phyloP scores from a whole-genome alignment of 768 basidiomycete genomes.

The Boletus sp. region DNA sequence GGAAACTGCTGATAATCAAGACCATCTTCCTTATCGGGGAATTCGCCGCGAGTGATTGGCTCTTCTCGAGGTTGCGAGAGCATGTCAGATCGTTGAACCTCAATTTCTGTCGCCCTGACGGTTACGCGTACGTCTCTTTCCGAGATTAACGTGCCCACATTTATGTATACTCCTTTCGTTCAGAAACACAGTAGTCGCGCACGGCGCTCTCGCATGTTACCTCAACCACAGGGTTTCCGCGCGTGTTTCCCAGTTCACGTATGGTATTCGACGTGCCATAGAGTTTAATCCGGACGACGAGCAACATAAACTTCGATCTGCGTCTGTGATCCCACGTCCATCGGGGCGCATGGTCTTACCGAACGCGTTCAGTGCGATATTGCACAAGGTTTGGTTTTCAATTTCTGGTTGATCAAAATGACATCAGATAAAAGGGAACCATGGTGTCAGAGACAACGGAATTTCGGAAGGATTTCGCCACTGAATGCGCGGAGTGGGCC shows the following conservation, averaged over 20 bases:
- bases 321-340: conserved; percentile 29
- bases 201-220: conserved; percentile 43
- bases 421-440: conserved; percentile 20
- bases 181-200: conserved; percentile 44
- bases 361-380: conserved; percentile 30
- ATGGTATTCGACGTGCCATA: conserved; percentile 33
- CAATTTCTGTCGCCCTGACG: conserved; percentile 48
- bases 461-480: conserved; percentile 31
- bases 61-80: conserved; percentile 32
- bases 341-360: conserved; percentile 31
- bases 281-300: conserved; percentile 28
- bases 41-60: conserved; percentile 43
- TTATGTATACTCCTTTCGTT: neutral
- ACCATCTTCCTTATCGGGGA: conserved; percentile 42
- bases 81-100: conserved; percentile 34
- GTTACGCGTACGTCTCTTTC: conserved; percentile 40
- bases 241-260: conserved; percentile 38
- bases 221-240: conserved; percentile 40
- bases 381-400: conserved; percentile 19
- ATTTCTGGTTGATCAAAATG: neutral
- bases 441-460: conserved; percentile 28
- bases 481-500: conserved; percentile 26
- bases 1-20: conserved; percentile 11
- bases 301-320: conserved; percentile 28
- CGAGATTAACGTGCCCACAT: neutral